phyloP scores from a whole-genome alignment of 352 stramenopile species.

The Globisporangium paroecandrum region DNA sequence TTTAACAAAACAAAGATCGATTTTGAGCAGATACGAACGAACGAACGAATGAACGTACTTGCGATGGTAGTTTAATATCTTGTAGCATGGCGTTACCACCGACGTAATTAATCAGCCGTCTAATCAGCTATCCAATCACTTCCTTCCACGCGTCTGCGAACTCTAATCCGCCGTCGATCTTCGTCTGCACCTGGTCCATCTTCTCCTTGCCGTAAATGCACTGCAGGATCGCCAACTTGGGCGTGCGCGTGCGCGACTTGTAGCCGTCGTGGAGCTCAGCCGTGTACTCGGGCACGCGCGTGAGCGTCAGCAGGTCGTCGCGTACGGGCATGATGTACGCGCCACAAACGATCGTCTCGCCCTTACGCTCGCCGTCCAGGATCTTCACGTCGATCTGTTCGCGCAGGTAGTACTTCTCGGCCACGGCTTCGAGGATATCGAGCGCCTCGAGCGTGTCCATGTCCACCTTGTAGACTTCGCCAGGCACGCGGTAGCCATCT shows the following conservation, averaged over 20 bases:
- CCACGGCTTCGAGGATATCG: constrained; percentile 75
- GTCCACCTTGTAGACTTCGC: constrained; percentile 68
- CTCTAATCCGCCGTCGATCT: constrained; percentile 35
- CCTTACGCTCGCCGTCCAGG: constrained; percentile 36
- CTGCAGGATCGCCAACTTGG: constrained; percentile 49
- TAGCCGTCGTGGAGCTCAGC: constrained; percentile 44
- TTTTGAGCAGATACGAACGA: constrained; percentile 3
- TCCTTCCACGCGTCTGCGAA: constrained; percentile 45
- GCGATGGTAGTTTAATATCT: background rate
- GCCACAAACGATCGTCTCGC: constrained; percentile 39
- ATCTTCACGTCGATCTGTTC: constrained; percentile 58
- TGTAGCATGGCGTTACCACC: background rate
- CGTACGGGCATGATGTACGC: constrained; percentile 57
- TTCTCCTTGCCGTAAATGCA: constrained; percentile 49
- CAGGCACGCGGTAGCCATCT: constrained; percentile 41
- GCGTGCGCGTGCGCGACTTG: constrained; percentile 35
- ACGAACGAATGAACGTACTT: background rate
- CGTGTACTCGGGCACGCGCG: constrained; percentile 53
- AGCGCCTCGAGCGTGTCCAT: constrained; percentile 47
- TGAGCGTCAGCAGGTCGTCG: constrained; percentile 47
- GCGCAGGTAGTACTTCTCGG: constrained; percentile 60
- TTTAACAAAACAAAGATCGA: constrained; percentile 4
- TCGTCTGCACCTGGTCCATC: constrained; percentile 34
- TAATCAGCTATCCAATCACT: constrained; percentile 1
- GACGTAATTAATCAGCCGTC: too few species aligned